Evolutionary conservation across 495 filamentous ascomycete genomes (phyloP), one percentile per base, ranked within the genome.

Genomic region (Cercophora samala): DNA sequence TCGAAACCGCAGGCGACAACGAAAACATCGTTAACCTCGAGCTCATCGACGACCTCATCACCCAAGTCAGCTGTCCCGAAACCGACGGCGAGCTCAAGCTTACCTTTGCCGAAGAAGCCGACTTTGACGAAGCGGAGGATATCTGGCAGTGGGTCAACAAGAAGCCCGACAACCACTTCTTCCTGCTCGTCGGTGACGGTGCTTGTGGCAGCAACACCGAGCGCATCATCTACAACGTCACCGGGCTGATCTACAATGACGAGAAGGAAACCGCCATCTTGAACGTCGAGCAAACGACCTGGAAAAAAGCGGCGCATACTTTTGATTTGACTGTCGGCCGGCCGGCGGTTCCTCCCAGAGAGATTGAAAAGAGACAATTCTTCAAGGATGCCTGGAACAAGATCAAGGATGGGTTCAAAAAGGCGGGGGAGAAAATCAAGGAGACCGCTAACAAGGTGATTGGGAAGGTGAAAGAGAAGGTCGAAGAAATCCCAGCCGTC

Each of bases 11-110:
- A 0, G 66, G 53, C 2, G 3, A 22, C 9, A 51, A 62, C 23
- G 70, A 72, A 54, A 64, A 58, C 42, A 52, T 72, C 18, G 70
- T 72, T 51, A 69, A 72, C 64, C 66, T 72, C 9, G 70, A 72
- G 59, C 22, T 62, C 13, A 56, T 72, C 62, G 70, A 72, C 53
- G 64, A 69, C 60, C 32, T 72, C 24, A 37, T 72, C 42, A 17
- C 18, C 11, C 23, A 62, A 13, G 53, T 72, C 21, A 13, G 26
- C 13, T 72, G 70, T 24, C 70, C 70, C 6, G 23, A 23, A 5
- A 18, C 51, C 6, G 52, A 18, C 2, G 64, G 62, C 5, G 52
- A 64, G 0, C 24, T 72, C 9, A 60, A 61, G 15, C 51, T 72
- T 11, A 32, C 13, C 6, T 70, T 72, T 24, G 53, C 65, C 17